Percentiles rank a stretch among this genome's conserved stretches.
Conservation (phyloP, 495 filamentous ascomycete species). For the Trichocladium uniseriatum region DNA sequence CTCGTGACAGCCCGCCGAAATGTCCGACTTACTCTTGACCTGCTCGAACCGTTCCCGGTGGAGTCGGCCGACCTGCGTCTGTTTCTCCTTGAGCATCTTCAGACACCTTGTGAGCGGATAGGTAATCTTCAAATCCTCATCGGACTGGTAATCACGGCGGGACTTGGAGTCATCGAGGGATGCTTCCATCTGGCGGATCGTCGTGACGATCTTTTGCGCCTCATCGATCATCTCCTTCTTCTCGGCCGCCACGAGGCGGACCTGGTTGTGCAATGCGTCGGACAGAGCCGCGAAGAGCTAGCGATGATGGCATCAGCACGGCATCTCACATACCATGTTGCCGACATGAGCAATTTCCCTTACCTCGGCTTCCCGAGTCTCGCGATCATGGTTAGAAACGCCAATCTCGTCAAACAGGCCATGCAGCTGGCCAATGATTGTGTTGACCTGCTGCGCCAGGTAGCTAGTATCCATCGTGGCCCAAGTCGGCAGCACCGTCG, state of each 20-base stretch:
- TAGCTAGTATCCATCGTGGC: constrained; percentile 77
- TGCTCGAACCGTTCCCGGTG: constrained; percentile 88
- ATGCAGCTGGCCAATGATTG: constrained; percentile 82
- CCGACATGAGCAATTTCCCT: neutral
- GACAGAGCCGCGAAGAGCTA: constrained; percentile 83
- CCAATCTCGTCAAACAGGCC: constrained; percentile 95
- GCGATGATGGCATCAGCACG: constrained; percentile 18
- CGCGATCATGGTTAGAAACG: constrained; percentile 79
- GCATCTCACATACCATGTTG: neutral
- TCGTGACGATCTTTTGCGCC: constrained; percentile 72
- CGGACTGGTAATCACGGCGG: constrained; percentile 43
- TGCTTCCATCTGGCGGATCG: constrained; percentile 85
- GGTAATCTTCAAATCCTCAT: constrained; percentile 59
- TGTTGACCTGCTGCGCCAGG: constrained; percentile 85
- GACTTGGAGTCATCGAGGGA: constrained; percentile 70
- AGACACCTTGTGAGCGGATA: constrained; percentile 74
- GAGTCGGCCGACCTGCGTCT: constrained; percentile 63
- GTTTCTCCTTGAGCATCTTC: constrained; percentile 72
- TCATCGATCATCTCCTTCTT: constrained; percentile 81
- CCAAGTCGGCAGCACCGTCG: neutral
- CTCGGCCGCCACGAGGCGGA: constrained; percentile 69
- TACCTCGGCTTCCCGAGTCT: constrained; percentile 77
- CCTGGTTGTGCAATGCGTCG: constrained; percentile 75
- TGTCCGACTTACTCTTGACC: constrained; percentile 91
- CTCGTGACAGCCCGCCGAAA: neutral